phyloP scores from a whole-genome alignment of 2,329 filamentous ascomycete genomes.

The Ascochyta pisi region DNA sequence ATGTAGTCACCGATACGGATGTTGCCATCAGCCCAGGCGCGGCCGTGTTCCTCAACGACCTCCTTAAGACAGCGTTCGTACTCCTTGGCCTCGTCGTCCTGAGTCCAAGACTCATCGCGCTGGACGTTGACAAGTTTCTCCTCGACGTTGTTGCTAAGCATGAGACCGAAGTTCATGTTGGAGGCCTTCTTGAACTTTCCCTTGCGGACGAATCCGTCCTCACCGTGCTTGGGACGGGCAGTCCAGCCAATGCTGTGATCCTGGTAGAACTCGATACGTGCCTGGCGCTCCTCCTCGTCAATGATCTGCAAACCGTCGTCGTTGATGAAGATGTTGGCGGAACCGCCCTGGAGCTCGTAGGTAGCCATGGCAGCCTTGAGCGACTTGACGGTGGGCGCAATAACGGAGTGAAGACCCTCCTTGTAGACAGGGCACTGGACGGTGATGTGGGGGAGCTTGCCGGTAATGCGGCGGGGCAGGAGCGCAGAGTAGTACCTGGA shows the following conservation, averaged over 20 bases:
- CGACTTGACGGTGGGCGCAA: constrained; percentile 75
- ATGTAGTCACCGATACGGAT: constrained; percentile 85
- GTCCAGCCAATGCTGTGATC: constrained; percentile 58
- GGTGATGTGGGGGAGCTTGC: constrained; percentile 68
- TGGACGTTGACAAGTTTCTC: constrained; percentile 58
- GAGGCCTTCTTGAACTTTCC: constrained; percentile 57
- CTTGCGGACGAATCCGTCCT: constrained; percentile 34
- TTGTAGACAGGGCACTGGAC: constrained; percentile 89
- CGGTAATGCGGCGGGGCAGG: constrained; percentile 67
- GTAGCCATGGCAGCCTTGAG: constrained; percentile 69
- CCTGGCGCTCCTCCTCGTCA: constrained; percentile 52
- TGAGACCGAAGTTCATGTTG: constrained; percentile 75
- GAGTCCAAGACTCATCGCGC: constrained; percentile 45
- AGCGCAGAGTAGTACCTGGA: constrained; percentile 80
- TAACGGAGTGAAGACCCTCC: constrained; percentile 76
- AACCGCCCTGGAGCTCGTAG: constrained; percentile 62
- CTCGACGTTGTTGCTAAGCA: constrained; percentile 67
- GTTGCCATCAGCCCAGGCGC: constrained; percentile 82
- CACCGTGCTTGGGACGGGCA: constrained; percentile 50
- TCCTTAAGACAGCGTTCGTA: constrained; percentile 59
- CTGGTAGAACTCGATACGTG: constrained; percentile 54
- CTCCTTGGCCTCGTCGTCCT: constrained; percentile 28
- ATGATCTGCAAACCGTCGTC: constrained; percentile 71
- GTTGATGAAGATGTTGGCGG: constrained; percentile 70
- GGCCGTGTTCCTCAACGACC: constrained; percentile 70